Evolutionary conservation across 2,329 filamentous ascomycete genomes (phyloP).

Genomic region (Cercospora beticola): DNA sequence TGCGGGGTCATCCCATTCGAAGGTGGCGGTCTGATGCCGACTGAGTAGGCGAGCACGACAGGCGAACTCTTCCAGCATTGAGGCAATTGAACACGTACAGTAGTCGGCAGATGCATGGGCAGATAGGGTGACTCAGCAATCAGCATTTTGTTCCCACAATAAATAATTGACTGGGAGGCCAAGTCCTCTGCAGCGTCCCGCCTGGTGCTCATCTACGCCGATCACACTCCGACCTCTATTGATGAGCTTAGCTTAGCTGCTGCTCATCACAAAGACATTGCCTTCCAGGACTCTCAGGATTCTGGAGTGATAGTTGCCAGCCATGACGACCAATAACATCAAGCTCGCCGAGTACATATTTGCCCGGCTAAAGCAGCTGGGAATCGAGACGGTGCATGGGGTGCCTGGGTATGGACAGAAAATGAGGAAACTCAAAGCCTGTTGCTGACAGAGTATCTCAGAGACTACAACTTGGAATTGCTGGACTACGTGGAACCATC

Average conservation of each 20-base stretch:
- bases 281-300: background rate
- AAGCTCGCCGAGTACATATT: conserved; percentile 22
- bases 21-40: background rate
- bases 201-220: background rate
- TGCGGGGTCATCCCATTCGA: background rate
- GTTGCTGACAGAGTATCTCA: background rate
- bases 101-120: background rate
- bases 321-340: conserved; percentile 15
- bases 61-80: background rate
- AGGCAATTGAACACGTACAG: background rate
- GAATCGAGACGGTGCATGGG: conserved; percentile 17
- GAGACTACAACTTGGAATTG: conserved; percentile 50
- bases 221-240: background rate
- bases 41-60: background rate
- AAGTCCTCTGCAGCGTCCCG: background rate
- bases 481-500: conserved; percentile 58
- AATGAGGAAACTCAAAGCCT: background rate
- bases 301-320: background rate
- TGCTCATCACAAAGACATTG: background rate
- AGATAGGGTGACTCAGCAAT: background rate
- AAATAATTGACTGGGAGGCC: background rate
- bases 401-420: conserved; percentile 37
- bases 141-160: background rate
- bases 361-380: conserved; percentile 18
- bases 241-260: background rate